phyloP scores from a whole-genome alignment of 192 early-diverging fungal species.

The Dissophora globulifera region DNA sequence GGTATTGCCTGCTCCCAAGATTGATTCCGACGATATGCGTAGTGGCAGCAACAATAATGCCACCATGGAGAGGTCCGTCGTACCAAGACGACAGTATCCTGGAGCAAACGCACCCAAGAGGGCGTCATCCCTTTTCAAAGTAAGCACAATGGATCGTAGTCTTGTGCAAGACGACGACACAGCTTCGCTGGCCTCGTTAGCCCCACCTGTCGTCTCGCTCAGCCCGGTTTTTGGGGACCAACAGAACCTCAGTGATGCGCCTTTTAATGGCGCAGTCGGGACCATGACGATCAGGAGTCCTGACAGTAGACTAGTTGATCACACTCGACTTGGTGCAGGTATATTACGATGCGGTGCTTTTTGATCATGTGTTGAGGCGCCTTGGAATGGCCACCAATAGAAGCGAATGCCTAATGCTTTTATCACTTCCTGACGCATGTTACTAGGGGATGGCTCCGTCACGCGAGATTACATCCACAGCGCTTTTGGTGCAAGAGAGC shows the following conservation, averaged over 20 bases:
- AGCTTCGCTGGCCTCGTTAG: constrained; percentile 29
- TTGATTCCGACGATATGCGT: neutral
- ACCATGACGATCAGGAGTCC: neutral
- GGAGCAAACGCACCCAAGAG: constrained; percentile 23
- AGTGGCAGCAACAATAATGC: constrained; percentile 10
- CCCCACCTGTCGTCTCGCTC: constrained; percentile 43
- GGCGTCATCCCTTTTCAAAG: constrained; percentile 43
- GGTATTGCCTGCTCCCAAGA: neutral
- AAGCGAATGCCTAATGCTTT: too few relatives aligned
- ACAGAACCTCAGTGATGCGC: constrained; percentile 1
- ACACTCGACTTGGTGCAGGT: constrained; percentile 29
- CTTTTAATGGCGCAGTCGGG: neutral
- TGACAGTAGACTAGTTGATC: constrained; percentile 15
- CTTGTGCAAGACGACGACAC: constrained; percentile 38
- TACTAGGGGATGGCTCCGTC: constrained; percentile 26
- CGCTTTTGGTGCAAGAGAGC: constrained; percentile 24
- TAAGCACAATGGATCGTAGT: constrained; percentile 41
- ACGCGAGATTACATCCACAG: constrained; percentile 39
- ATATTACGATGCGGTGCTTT: too few relatives aligned
- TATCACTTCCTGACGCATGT: neutral
- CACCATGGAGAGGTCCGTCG: constrained; percentile 5
- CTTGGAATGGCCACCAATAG: too few relatives aligned
- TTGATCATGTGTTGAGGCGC: too few relatives aligned
- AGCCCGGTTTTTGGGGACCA: constrained; percentile 44
- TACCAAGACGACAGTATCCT: neutral